A percentile compares a stretch with the other conserved stretches of the same genome.
Conservation (phyloP, 2,329 filamentous ascomycete species). For the Stenocarpella maydis region DNA sequence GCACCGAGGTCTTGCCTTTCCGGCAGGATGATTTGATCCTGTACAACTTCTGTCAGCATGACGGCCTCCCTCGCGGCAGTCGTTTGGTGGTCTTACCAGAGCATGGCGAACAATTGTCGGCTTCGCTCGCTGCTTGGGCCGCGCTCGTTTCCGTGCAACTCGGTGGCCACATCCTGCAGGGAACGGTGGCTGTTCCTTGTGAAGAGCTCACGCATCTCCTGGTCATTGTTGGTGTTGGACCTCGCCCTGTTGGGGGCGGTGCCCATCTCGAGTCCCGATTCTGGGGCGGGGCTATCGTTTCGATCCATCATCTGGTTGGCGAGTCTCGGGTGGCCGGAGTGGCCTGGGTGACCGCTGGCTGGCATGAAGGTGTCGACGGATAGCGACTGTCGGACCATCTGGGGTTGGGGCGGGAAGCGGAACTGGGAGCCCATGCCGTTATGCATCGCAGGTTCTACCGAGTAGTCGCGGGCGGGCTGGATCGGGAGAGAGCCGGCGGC, state of each 20-base stretch:
- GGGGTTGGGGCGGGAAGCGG: conserved; percentile 51
- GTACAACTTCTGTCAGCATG: conserved; percentile 29
- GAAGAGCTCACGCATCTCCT: conserved; percentile 81
- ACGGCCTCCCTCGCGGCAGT: too few relatives aligned
- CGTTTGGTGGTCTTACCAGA: conserved; percentile 71
- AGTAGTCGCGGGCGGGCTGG: conserved; percentile 52
- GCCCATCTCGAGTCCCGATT: conserved; percentile 56
- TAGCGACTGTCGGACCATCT: conserved; percentile 57
- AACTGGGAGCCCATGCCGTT: conserved; percentile 47
- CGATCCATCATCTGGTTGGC: conserved; percentile 65
- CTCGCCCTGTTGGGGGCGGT: conserved; percentile 65
- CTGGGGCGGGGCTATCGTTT: conserved; percentile 65
- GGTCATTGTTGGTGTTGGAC: conserved; percentile 80
- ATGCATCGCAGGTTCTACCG: conserved; percentile 60
- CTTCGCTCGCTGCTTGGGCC: conserved; percentile 84
- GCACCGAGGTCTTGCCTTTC: conserved; percentile 84
- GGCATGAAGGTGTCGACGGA: conserved; percentile 60
- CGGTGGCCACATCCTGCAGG: conserved; percentile 75
- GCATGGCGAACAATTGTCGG: conserved; percentile 87
- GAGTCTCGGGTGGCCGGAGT: conserved; percentile 29
- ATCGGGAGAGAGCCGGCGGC: conserved; percentile 57
- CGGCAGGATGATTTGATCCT: conserved; percentile 80
- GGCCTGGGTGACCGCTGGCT: conserved; percentile 27
- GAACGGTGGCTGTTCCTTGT: conserved; percentile 72
- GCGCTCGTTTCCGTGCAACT: conserved; percentile 80